Evolutionary conservation across 2,329 filamentous ascomycete species (phyloP), one percentile per base, ranked within the genome.

Genomic region (Diaporthe citri): DNA sequence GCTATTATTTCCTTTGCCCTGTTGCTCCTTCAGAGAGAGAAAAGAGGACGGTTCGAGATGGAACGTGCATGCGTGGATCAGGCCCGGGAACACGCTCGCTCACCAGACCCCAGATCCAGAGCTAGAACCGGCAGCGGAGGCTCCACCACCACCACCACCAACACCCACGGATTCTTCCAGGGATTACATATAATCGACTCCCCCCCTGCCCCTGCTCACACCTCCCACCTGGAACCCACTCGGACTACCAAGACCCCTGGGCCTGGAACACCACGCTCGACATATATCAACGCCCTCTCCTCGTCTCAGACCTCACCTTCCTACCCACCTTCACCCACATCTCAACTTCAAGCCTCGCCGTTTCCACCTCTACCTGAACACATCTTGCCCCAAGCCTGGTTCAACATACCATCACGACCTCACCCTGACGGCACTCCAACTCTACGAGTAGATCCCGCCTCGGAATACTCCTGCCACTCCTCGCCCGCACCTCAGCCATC

Each of bases 71-170:
- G 72, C 76, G 78, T 77, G 77, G 80, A 78, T 76, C 78, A 77
- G 74, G 75, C 71, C 75, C 78, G 76, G 77, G 79, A 81, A 79
- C 77, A 81, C 78, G 78, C 78, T 80, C 79, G 80, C 82, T 83
- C 82, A 83, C 82, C 79, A 76, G 79, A 78, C 75, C 80, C 81
- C 79, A 83, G 82, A 78, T 82, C 80, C 77, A 79, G 79, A 79
- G 78, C 80, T 77, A 80, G 79, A 79, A 77, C 78, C 76, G 79
- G 78, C 76, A 80, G 80, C 79, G 77, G 78, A 76, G 80, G 79
- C 76, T 81, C 81, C 75, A 79, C 81, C 59, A 80, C 79, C 48
- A 72, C 48, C 76, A 76, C 73, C 46, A 74, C 48, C 76, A 76
- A 64, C 41, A 71, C 72, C 72, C 46, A 78, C 71, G 77, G 79